Conservation (phyloP, 305 asterid species). For the Andrographis paniculata region DNA sequence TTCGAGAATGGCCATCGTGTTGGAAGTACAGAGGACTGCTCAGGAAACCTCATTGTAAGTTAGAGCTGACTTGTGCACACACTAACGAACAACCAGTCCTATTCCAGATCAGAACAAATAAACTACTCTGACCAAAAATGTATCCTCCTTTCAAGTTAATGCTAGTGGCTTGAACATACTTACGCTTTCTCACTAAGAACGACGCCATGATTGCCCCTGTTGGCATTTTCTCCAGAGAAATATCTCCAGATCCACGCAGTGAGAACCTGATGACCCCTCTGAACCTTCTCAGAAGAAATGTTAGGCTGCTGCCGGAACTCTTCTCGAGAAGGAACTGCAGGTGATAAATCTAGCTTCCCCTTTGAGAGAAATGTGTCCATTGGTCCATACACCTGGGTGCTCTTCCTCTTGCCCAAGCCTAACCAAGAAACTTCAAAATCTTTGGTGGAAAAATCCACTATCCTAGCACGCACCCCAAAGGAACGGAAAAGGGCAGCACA, state of each 20-base stretch:
- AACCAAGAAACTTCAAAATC: constrained; percentile 14
- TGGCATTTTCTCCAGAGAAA: constrained; percentile 40
- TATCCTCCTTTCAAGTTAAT: not conserved
- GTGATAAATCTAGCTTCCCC: constrained; percentile 28
- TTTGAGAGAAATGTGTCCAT: constrained; percentile 59
- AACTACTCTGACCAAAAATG: not conserved
- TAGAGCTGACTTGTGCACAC: constrained; percentile 6
- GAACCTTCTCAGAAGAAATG: constrained; percentile 23
- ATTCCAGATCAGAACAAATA: constrained; percentile 1
- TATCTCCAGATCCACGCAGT: constrained; percentile 86
- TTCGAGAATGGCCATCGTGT: constrained; percentile 94
- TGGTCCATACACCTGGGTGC: constrained; percentile 52
- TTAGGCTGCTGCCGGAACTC: constrained; percentile 19
- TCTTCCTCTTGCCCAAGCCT: constrained; percentile 25
- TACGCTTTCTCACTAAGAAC: constrained; percentile 68
- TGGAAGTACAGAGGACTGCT: constrained; percentile 91
- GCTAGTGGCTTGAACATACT: constrained; percentile 24
- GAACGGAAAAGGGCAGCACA: constrained; percentile 85
- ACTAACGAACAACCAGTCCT: not conserved
- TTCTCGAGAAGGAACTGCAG: constrained; percentile 16
- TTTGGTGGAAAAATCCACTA: constrained; percentile 61
- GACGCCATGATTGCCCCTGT: constrained; percentile 36
- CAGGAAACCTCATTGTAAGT: constrained; percentile 19
- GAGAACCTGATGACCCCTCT: constrained; percentile 46
- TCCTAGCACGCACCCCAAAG: constrained; percentile 75